Percentiles rank a stretch among this genome's conserved stretches.
Conservation (phyloP, 2,329 filamentous ascomycete species). For the Myriosclerotinia duriaeana region DNA sequence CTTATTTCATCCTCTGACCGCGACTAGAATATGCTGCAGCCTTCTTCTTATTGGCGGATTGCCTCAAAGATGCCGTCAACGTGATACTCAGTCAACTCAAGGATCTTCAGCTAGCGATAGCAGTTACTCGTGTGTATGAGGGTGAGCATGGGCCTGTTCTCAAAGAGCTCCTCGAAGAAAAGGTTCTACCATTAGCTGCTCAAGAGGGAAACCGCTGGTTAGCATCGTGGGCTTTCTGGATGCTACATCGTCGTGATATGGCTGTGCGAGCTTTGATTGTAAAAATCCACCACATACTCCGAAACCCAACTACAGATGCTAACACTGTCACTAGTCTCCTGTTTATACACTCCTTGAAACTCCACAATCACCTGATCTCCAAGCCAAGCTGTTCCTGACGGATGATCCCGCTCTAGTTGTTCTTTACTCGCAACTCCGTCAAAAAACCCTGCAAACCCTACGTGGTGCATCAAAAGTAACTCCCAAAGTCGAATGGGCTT, state of each 20-base stretch:
- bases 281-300: constrained; percentile 41
- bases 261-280: constrained; percentile 81
- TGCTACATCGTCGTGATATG: constrained; percentile 77
- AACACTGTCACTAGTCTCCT: constrained; percentile 59
- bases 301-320: constrained; percentile 21
- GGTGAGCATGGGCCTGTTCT: constrained; percentile 78
- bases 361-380: constrained; percentile 65
- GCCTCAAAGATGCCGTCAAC: constrained; percentile 79
- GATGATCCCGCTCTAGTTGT: constrained; percentile 89
- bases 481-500: constrained; percentile 80
- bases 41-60: constrained; percentile 89
- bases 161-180: constrained; percentile 72
- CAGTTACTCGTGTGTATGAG: constrained; percentile 83
- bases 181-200: constrained; percentile 73
- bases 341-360: constrained; percentile 72
- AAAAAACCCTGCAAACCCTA: constrained; percentile 77
- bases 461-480: constrained; percentile 80
- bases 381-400: constrained; percentile 76
- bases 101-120: constrained; percentile 86
- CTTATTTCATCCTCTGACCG: constrained; percentile 24
- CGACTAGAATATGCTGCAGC: constrained; percentile 81
- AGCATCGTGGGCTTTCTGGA: constrained; percentile 93
- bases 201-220: constrained; percentile 88
- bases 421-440: constrained; percentile 81
- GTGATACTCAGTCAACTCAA: constrained; percentile 84